Evolutionary conservation across 1,284 basidiomycete genomes (phyloP).

Genomic region (Lignosus rhinocerotis): DNA sequence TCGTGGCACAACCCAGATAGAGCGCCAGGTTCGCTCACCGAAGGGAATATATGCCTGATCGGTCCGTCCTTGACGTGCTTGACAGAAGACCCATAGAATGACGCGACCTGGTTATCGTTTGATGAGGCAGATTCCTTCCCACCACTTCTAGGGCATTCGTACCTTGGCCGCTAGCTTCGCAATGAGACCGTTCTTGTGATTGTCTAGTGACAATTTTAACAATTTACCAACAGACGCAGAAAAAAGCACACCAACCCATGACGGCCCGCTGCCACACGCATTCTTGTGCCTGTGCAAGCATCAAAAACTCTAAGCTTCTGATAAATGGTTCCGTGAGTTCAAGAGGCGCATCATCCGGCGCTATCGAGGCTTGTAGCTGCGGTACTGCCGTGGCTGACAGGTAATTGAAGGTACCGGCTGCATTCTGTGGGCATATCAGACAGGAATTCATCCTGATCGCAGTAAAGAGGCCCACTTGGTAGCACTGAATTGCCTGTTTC

Average conservation of each 20-base stretch:
- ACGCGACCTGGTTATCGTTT: constrained; percentile 51
- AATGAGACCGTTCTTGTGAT: constrained; percentile 83
- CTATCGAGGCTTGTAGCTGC: constrained; percentile 50
- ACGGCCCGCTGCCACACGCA: constrained; percentile 95
- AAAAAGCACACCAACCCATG: constrained; percentile 52
- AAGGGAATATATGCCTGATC: constrained; percentile 51
- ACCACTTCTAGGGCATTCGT: neutral
- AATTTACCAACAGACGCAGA: neutral
- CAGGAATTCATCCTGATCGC: too few relatives aligned
- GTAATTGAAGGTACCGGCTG: constrained; percentile 76
- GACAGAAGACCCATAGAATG: constrained; percentile 65
- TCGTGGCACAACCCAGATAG: neutral
- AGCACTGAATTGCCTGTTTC: constrained; percentile 68
- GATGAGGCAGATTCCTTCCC: neutral
- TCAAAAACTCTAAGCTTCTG: constrained; percentile 70
- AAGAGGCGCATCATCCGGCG: constrained; percentile 52
- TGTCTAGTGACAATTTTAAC: constrained; percentile 37
- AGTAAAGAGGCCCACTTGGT: constrained; percentile 56
- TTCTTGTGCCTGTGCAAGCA: constrained; percentile 96
- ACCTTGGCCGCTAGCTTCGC: constrained; percentile 83
- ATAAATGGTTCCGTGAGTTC: constrained; percentile 72
- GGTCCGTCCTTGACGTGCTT: constrained; percentile 52
- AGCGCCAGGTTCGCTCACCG: constrained; percentile 40
- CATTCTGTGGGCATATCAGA: constrained; percentile 47
- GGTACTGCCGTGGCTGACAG: constrained; percentile 61